Evolutionary conservation across 805 yeast genomes (phyloP).

Genomic region (Metschnikowia anglica): DNA sequence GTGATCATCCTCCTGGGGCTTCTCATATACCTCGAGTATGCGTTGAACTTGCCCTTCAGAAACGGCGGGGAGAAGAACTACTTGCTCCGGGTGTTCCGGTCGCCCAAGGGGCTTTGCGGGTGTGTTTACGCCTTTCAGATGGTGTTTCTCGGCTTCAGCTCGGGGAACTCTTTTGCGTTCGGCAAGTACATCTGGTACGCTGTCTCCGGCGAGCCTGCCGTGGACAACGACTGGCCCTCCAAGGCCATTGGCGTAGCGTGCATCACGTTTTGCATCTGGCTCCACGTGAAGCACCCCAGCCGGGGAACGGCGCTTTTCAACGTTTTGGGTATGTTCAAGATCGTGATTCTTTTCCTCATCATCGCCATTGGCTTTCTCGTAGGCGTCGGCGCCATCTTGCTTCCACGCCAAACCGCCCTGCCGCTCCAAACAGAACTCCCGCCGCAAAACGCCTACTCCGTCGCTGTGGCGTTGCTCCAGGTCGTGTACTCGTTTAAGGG

Average conservation of each 20-base stretch:
- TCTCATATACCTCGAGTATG: conserved; percentile 41
- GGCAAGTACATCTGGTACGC: conserved; percentile 55
- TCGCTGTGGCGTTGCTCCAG: conserved; percentile 56
- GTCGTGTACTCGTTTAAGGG: conserved; percentile 66
- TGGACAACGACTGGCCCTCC: conserved; percentile 28
- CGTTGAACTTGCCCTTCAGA: conserved; percentile 40
- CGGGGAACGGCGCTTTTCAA: conserved; percentile 54
- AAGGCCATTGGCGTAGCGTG: conserved; percentile 51
- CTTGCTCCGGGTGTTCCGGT: conserved; percentile 33
- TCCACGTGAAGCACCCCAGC: conserved; percentile 50
- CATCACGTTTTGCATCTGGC: conserved; percentile 44
- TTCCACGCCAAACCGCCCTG: conserved; percentile 19
- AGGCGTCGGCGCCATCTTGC: conserved; percentile 28
- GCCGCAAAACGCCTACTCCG: conserved; percentile 44
- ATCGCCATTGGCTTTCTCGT: conserved; percentile 48
- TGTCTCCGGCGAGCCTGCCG: conserved; percentile 26
- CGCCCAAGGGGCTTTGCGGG: conserved; percentile 37
- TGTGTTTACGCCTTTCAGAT: conserved; percentile 49
- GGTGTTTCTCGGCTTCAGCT: conserved; percentile 58
- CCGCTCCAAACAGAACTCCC: conserved; percentile 19
- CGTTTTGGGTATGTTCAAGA: conserved; percentile 53
- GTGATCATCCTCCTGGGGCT: conserved; percentile 39
- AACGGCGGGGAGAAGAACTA: conserved; percentile 46
- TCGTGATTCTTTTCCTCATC: conserved; percentile 49
- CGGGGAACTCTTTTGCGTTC: conserved; percentile 64